Conservation (phyloP, 306 rosid genomes). For the Acmispon strigosus region DNA sequence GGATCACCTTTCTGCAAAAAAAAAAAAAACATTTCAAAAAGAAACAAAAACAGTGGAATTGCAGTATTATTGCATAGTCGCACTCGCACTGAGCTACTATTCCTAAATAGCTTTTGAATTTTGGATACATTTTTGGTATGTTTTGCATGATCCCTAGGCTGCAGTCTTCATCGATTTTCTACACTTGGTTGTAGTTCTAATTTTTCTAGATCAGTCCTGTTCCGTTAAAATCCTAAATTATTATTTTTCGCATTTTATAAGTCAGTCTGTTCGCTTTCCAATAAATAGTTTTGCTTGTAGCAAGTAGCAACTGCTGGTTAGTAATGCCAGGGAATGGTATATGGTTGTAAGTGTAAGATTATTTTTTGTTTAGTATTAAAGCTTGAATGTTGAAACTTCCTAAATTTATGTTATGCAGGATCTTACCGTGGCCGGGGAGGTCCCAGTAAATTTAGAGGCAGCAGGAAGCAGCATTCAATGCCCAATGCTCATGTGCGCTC, state of each 20-base stretch:
- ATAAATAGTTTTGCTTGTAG: background rate
- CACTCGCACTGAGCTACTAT: background rate
- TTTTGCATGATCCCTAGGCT: background rate
- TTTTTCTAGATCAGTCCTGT: background rate
- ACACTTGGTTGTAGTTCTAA: background rate
- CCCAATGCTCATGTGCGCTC: conserved; percentile 73
- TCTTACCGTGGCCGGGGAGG: conserved; percentile 30
- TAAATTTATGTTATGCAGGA: conserved; percentile 31
- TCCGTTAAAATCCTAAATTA: background rate
- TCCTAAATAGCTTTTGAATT: background rate
- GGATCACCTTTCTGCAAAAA: background rate
- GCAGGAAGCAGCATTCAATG: conserved; percentile 44
- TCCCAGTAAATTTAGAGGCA: conserved; percentile 30
- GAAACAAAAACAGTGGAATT: background rate
- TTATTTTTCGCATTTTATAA: background rate
- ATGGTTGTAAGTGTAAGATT: background rate
- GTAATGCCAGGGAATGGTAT: background rate
- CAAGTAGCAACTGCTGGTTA: background rate
- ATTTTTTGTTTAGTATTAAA: background rate
- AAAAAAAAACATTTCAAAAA: background rate
- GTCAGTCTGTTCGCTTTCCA: background rate
- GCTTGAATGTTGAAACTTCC: background rate
- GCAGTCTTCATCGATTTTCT: background rate
- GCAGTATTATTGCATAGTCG: background rate
- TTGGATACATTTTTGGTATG: background rate